A percentile compares a stretch with the other conserved stretches of the same genome.
Evolutionary conservation across 495 filamentous ascomycete species (phyloP).

Genomic region (Hypoxylon fragiforme): DNA sequence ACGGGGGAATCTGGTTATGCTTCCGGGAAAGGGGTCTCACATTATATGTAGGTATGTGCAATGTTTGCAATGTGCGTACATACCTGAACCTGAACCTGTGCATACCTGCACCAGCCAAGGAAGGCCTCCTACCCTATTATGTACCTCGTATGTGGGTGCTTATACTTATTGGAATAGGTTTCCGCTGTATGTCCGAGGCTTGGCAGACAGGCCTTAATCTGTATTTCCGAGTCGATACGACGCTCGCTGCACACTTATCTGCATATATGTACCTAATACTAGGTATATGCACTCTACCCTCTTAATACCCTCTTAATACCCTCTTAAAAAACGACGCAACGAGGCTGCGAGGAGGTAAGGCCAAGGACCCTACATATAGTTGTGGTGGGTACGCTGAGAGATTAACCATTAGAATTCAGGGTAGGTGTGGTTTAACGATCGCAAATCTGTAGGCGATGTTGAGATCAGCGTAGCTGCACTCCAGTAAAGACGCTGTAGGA

Average conservation of each 20-base stretch:
- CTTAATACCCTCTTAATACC: neutral
- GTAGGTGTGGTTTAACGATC: neutral
- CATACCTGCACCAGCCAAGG: no score
- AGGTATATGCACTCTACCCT: neutral
- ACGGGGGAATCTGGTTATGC: neutral
- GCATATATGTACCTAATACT: neutral
- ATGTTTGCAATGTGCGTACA: neutral
- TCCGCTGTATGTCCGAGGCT: neutral
- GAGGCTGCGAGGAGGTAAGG: no score
- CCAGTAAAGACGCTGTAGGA: neutral
- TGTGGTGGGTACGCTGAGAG: neutral
- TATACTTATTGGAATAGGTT: neutral
- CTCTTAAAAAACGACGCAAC: neutral
- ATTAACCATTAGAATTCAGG: no score
- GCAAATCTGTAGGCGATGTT: neutral
- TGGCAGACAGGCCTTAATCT: neutral
- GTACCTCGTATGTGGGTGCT: neutral
- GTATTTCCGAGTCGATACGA: neutral
- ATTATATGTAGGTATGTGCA: no score
- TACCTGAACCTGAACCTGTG: no score
- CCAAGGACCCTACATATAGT: neutral
- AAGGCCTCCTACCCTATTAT: neutral
- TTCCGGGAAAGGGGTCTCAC: neutral
- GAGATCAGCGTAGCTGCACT: neutral
- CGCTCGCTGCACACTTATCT: neutral